Conservation (phyloP, 176 grass and related monocot species). For the Puccinellia tenuiflora region DNA sequence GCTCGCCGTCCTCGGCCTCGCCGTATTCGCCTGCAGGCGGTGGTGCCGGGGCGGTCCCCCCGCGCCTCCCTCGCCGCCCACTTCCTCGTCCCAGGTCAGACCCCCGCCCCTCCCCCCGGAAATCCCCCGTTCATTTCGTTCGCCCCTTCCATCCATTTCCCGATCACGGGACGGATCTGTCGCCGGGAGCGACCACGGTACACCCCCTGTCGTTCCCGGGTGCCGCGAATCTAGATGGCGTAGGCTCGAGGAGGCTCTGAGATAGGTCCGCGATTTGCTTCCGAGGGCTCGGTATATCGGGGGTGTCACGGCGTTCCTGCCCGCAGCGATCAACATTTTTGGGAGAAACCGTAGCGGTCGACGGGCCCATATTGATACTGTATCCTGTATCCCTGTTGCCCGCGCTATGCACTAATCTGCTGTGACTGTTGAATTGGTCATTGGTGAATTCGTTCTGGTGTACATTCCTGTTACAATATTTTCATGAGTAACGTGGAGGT, state of each 20-base stretch:
- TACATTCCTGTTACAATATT: too few species aligned
- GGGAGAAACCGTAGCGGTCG: too few species aligned
- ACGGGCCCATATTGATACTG: background rate
- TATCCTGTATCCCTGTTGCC: background rate
- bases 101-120: background rate
- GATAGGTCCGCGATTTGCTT: background rate
- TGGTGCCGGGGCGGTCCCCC: background rate
- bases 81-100: background rate
- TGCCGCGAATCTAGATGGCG: background rate
- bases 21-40: constrained; percentile 31
- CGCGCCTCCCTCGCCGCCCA: background rate
- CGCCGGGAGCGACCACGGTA: background rate
- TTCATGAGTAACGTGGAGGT: too few species aligned
- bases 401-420: background rate
- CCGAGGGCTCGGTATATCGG: background rate
- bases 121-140: background rate
- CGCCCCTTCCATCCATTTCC: background rate
- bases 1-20: constrained; percentile 33
- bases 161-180: background rate
- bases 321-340: background rate
- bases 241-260: background rate
- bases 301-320: background rate
- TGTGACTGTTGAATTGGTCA: background rate
- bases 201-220: background rate
- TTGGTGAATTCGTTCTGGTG: too few species aligned